Evolutionary conservation across 768 basidiomycete species (phyloP).

Genomic region (Rubroboletus pulcherrimus): DNA sequence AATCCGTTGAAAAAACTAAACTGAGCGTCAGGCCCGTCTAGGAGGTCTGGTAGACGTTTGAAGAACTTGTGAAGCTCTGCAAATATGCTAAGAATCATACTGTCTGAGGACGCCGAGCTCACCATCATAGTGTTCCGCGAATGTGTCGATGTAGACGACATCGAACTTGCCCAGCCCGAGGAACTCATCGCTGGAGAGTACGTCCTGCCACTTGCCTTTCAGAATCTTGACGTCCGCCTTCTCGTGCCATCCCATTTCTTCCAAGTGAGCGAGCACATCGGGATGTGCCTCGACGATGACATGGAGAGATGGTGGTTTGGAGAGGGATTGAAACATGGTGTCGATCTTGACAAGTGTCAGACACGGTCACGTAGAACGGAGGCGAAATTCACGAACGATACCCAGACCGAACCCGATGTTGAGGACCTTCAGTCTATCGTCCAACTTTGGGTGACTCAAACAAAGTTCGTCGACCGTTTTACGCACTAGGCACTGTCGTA

Average conservation of each 20-base stretch:
- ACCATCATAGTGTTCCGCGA: slow-evolving; percentile 82
- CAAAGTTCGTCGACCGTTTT: slow-evolving; percentile 71
- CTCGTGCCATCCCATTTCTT: slow-evolving; percentile 69
- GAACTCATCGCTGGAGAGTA: slow-evolving; percentile 57
- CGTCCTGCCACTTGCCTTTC: slow-evolving; percentile 95
- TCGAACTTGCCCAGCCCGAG: slow-evolving; percentile 74
- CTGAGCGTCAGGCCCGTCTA: slow-evolving; percentile 68
- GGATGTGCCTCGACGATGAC: slow-evolving; percentile 94
- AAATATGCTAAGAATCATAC: background rate
- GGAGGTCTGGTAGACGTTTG: slow-evolving; percentile 68
- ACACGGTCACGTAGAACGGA: background rate
- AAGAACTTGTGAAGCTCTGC: slow-evolving; percentile 78
- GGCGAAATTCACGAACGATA: slow-evolving; percentile 50
- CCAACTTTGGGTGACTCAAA: slow-evolving; percentile 42
- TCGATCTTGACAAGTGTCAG: slow-evolving; percentile 60
- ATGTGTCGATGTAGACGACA: slow-evolving; percentile 88
- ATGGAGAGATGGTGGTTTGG: slow-evolving; percentile 62
- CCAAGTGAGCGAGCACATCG: slow-evolving; percentile 84
- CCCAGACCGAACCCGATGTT: slow-evolving; percentile 96
- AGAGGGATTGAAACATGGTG: slow-evolving; percentile 65
- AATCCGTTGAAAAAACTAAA: slow-evolving; percentile 98
- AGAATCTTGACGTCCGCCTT: slow-evolving; percentile 74
- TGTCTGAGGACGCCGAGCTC: slow-evolving; percentile 1
- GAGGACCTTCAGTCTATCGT: slow-evolving; percentile 57
- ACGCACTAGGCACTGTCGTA: slow-evolving; percentile 50